A percentile compares a stretch with the other conserved stretches of the same genome.
phyloP scores from a whole-genome alignment of 1,284 basidiomycete species.

The Phellopilus nigrolimitatus region DNA sequence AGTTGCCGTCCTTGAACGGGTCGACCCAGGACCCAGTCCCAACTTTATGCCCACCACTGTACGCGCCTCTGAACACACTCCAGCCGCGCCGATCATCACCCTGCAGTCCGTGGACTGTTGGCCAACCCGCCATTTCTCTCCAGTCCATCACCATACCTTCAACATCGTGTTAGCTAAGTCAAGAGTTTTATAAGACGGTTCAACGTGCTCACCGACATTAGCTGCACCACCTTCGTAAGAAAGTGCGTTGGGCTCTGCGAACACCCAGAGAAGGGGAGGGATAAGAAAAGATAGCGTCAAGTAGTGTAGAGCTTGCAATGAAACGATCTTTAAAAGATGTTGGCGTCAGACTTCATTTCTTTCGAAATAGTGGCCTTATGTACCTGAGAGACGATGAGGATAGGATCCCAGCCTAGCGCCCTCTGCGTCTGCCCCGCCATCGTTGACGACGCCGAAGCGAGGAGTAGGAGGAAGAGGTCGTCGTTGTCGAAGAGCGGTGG shows the following conservation, averaged over 20 bases:
- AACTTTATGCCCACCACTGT: constrained; percentile 72
- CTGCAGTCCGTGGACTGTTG: constrained; percentile 62
- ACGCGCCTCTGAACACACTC: constrained; percentile 62
- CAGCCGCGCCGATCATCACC: constrained; percentile 53
- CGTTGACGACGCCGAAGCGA: background rate
- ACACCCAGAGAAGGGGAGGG: constrained; percentile 73
- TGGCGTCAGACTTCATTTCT: background rate
- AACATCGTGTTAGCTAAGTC: too few species aligned
- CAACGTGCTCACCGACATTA: constrained; percentile 58
- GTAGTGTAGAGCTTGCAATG: constrained; percentile 91
- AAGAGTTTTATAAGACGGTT: background rate
- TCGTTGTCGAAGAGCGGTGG: too few species aligned
- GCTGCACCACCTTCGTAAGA: constrained; percentile 82
- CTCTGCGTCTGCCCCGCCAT: constrained; percentile 14
- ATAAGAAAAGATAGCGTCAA: constrained; percentile 78
- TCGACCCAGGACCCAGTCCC: constrained; percentile 48
- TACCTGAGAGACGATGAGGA: constrained; percentile 69
- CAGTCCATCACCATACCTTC: constrained; percentile 93
- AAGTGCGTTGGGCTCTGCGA: constrained; percentile 72
- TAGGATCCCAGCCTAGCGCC: constrained; percentile 62
- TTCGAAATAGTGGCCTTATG: constrained; percentile 13
- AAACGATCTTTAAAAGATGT: constrained; percentile 63
- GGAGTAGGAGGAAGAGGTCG: too few species aligned
- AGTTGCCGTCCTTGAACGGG: constrained; percentile 22
- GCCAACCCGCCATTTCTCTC: constrained; percentile 86